Evolutionary conservation across 2,329 filamentous ascomycete genomes (phyloP).

Genomic region (Akanthomyces uredinophilus): DNA sequence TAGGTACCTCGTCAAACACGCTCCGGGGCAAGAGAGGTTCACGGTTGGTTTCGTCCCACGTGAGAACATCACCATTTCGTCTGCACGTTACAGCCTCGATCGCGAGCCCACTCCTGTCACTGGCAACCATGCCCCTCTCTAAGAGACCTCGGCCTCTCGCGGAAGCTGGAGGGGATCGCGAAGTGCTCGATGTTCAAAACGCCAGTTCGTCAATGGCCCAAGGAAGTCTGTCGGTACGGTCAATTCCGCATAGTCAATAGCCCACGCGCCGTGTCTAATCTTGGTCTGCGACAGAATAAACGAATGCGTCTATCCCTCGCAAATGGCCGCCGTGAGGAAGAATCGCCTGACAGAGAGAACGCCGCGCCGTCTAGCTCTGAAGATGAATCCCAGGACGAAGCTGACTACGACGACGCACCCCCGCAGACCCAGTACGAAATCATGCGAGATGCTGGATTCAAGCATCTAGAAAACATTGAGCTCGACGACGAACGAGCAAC

Average conservation of each 20-base stretch:
- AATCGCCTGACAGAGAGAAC: constrained; percentile 19
- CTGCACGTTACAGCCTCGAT: neutral
- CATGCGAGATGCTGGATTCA: constrained; percentile 54
- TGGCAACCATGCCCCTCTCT: neutral
- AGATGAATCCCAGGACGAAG: constrained; percentile 28
- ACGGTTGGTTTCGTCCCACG: neutral
- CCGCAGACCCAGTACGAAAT: constrained; percentile 57
- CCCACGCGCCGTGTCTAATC: neutral
- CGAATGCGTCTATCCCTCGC: constrained; percentile 5
- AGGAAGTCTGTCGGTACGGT: constrained; percentile 1
- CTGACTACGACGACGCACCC: constrained; percentile 31
- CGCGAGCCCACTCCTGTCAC: neutral
- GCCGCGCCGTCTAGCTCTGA: constrained; percentile 20
- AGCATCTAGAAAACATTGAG: constrained; percentile 51
- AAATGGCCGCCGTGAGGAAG: constrained; percentile 21
- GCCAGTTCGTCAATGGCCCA: constrained; percentile 7
- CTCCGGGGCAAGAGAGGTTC: neutral
- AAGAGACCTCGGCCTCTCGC: neutral
- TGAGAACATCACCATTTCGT: neutral
- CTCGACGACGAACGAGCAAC: constrained; percentile 60
- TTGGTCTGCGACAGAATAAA: neutral
- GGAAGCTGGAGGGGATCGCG: neutral
- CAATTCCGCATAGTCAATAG: neutral
- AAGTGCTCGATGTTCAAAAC: neutral
- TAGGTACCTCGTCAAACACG: neutral